Percentiles rank a stretch among this genome's conserved stretches.
Conservation (phyloP, 768 basidiomycete genomes). For the Candolleomyces eurysporus region DNA sequence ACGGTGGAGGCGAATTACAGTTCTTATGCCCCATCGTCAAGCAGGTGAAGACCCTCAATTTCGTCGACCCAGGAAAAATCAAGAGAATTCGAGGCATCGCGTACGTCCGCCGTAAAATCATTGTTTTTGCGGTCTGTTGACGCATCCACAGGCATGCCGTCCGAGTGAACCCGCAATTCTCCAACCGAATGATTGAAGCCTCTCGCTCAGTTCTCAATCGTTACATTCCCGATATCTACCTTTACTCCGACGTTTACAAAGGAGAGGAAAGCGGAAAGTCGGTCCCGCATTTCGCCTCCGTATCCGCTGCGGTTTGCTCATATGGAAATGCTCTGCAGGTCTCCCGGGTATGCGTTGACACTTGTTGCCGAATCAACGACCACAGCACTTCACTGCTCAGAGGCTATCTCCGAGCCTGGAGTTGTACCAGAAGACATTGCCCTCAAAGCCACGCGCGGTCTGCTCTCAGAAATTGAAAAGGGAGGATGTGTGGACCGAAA, state of each 20-base stretch:
- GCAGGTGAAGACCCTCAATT: slow-evolving; percentile 89
- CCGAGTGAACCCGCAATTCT: slow-evolving; percentile 95
- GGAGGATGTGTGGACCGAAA: slow-evolving; percentile 92
- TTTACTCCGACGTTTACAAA: slow-evolving; percentile 98
- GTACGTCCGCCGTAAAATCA: slow-evolving; percentile 38
- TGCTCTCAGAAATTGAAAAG: slow-evolving; percentile 73
- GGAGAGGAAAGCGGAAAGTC: slow-evolving; percentile 97
- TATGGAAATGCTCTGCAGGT: too few species aligned
- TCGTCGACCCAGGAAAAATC: slow-evolving; percentile 87
- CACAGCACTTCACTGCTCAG: slow-evolving; percentile 81
- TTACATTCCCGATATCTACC: slow-evolving; percentile 96
- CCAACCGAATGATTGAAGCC: slow-evolving; percentile 96
- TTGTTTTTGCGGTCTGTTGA: background rate
- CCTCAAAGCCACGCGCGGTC: slow-evolving; percentile 69
- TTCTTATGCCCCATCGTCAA: slow-evolving; percentile 93
- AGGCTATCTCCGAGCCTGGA: slow-evolving; percentile 80
- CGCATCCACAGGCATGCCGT: slow-evolving; percentile 75
- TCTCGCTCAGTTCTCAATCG: slow-evolving; percentile 91
- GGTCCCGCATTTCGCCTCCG: slow-evolving; percentile 25
- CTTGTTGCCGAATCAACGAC: slow-evolving; percentile 93
- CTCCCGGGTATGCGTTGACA: slow-evolving; percentile 92
- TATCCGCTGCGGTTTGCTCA: too few species aligned
- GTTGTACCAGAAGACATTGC: slow-evolving; percentile 93
- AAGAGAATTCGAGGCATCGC: slow-evolving; percentile 95
- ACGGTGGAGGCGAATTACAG: slow-evolving; percentile 90